phyloP scores from a whole-genome alignment of 768 basidiomycete genomes.

The Glaciozyma martinii region DNA sequence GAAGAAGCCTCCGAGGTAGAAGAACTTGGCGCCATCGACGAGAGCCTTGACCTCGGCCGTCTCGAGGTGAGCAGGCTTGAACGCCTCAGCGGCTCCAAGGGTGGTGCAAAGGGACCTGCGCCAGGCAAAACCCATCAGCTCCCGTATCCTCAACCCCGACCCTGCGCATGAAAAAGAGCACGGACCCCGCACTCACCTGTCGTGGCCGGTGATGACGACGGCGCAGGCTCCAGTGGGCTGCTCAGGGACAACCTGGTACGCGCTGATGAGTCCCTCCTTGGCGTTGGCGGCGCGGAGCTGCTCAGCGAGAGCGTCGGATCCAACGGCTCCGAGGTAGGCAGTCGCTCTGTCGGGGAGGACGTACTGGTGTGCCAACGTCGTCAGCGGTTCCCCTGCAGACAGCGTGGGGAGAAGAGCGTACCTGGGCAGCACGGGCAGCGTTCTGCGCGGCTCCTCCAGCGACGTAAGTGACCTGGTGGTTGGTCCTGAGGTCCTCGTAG shows the following conservation, averaged over 20 bases:
- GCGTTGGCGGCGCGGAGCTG: constrained; percentile 83
- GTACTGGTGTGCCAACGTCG: constrained; percentile 53
- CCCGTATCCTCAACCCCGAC: neutral
- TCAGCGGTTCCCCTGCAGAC: neutral
- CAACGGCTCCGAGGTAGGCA: constrained; percentile 89
- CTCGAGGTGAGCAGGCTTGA: constrained; percentile 67
- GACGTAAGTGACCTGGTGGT: constrained; percentile 73
- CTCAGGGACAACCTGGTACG: constrained; percentile 78
- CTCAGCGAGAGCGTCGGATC: constrained; percentile 80
- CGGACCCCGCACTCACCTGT: constrained; percentile 53
- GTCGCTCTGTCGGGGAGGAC: constrained; percentile 78
- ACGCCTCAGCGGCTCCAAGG: constrained; percentile 81
- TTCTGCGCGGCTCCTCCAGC: constrained; percentile 97
- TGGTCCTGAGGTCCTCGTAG: constrained; percentile 75
- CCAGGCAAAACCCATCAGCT: neutral
- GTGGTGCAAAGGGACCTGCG: constrained; percentile 82
- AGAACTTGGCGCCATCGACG: constrained; percentile 69
- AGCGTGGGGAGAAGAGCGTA: constrained; percentile 44
- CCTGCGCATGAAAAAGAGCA: neutral
- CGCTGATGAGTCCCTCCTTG: constrained; percentile 77
- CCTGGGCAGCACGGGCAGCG: constrained; percentile 89
- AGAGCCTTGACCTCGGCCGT: constrained; percentile 65
- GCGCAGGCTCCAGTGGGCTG: constrained; percentile 94
- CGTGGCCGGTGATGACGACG: constrained; percentile 84
- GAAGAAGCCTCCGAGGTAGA: constrained; percentile 96